Conservation (phyloP, 495 filamentous ascomycete genomes). For the Penicillium psychrofluorescens region DNA sequence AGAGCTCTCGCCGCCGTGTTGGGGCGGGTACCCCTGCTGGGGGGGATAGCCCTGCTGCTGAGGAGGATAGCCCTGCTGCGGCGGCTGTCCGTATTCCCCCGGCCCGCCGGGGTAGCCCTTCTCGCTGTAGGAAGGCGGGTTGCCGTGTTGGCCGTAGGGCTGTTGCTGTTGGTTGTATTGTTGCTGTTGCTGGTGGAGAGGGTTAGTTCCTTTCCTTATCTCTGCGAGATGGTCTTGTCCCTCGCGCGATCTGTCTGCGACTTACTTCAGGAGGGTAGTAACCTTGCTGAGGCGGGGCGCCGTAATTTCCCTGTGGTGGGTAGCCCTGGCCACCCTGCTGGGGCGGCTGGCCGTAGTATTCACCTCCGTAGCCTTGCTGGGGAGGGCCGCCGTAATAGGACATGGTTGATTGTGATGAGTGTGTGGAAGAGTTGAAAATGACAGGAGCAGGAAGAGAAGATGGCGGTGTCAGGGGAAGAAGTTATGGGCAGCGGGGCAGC, state of each 20-base stretch:
- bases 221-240: not conserved
- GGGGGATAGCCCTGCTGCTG: conserved; percentile 27
- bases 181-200: conserved; percentile 3
- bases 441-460: not conserved
- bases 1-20: conserved; percentile 19
- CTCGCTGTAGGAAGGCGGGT: conserved; percentile 12
- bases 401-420: conserved; percentile 5
- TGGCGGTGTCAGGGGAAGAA: too few species aligned
- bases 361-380: conserved; percentile 11
- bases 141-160: conserved; percentile 13
- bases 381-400: conserved; percentile 12
- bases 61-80: conserved; percentile 13
- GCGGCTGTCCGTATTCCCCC: conserved; percentile 4
- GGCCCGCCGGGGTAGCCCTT: conserved; percentile 7
- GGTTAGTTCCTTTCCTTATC: conserved; percentile 1
- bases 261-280: conserved; percentile 23
- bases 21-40: conserved; percentile 15
- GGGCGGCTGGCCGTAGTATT: conserved; percentile 10
- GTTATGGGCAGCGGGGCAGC: too few species aligned
- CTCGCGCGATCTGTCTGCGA: not conserved
- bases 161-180: conserved; percentile 8
- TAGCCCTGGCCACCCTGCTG: conserved; percentile 12
- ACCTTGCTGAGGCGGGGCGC: conserved; percentile 18
- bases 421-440: not conserved
- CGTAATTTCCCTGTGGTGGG: conserved; percentile 17